Evolutionary conservation across 2,329 filamentous ascomycete genomes (phyloP).

Genomic region (Fusarium sp.): DNA sequence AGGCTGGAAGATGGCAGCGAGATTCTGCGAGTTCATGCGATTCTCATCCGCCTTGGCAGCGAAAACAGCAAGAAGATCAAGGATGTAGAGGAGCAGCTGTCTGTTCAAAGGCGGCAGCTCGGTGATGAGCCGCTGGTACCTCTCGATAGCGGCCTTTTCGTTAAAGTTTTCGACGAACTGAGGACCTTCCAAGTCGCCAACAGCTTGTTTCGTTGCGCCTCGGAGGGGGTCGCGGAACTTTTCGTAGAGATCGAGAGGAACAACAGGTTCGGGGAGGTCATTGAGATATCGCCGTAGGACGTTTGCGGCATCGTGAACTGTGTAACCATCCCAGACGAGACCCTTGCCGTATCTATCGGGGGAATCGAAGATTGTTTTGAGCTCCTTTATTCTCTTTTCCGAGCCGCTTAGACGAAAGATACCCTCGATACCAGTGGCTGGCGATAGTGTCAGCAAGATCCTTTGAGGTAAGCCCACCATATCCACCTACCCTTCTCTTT

Average conservation of each 20-base stretch:
- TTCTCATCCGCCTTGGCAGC: slow-evolving; percentile 97
- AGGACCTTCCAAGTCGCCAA: slow-evolving; percentile 74
- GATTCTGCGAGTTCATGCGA: slow-evolving; percentile 94
- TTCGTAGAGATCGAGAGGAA: slow-evolving; percentile 93
- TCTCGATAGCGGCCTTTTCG: slow-evolving; percentile 78
- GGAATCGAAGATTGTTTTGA: slow-evolving; percentile 91
- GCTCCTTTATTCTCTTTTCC: slow-evolving; percentile 97
- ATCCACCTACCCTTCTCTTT: slow-evolving; percentile 89
- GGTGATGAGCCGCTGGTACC: slow-evolving; percentile 91
- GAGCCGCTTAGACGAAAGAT: slow-evolving; percentile 97
- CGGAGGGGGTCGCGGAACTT: slow-evolving; percentile 87
- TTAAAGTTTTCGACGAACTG: slow-evolving; percentile 75
- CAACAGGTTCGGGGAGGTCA: slow-evolving; percentile 95
- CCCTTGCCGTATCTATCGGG: slow-evolving; percentile 97
- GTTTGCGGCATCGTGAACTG: slow-evolving; percentile 97
- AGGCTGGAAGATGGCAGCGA: slow-evolving; percentile 97
- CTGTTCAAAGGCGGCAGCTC: slow-evolving; percentile 93
- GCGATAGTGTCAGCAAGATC: slow-evolving; percentile 38
- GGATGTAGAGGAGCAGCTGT: slow-evolving; percentile 93
- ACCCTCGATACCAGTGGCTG: slow-evolving; percentile 93
- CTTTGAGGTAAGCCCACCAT: not conserved
- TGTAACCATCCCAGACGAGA: slow-evolving; percentile 96
- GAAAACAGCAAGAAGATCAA: slow-evolving; percentile 95
- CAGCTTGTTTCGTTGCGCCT: slow-evolving; percentile 76
- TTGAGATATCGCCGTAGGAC: slow-evolving; percentile 96